These are phyloP conservation scores for Ustanciosporium gigantosporum DNA, from an alignment of 1,284 basidiomycete genomes.

Conservation along the genomic window DNA sequence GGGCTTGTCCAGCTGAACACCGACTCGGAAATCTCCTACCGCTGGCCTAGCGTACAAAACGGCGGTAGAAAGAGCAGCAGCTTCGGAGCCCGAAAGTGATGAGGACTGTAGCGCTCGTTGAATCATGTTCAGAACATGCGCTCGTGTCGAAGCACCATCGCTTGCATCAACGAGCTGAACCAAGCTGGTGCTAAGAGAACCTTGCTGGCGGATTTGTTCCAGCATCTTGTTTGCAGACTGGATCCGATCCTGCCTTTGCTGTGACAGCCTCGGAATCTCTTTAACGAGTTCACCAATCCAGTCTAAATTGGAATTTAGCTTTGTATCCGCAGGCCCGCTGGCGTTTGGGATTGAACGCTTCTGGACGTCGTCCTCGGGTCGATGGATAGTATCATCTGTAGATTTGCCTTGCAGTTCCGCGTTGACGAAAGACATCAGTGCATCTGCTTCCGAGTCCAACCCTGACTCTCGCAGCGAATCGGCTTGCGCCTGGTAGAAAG, in stretches of 20 bases:
- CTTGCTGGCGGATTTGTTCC: too few relatives aligned
- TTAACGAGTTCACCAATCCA: neutral
- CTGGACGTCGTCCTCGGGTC: too few relatives aligned
- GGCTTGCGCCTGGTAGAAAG: constrained; percentile 3
- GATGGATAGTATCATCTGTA: neutral
- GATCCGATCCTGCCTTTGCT: neutral
- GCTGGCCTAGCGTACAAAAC: constrained; percentile 26
- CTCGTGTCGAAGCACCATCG: constrained; percentile 7
- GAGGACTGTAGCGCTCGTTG: neutral
- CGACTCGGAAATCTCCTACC: constrained; percentile 8
- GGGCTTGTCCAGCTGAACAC: neutral
- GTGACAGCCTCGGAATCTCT: neutral
- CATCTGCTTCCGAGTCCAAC: neutral
- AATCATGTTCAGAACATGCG: constrained; percentile 1
- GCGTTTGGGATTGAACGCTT: too few relatives aligned
- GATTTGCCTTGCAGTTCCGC: neutral
- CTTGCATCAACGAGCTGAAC: constrained; percentile 21
- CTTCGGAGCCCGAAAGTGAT: neutral
- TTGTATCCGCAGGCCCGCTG: too few relatives aligned
- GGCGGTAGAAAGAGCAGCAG: neutral
- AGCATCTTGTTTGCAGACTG: neutral
- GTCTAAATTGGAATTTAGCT: too few relatives aligned
- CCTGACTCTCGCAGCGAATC: neutral
- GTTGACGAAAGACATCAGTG: constrained; percentile 1
- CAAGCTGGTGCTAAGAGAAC: too few relatives aligned